Conservation (phyloP, 179 eudicot genomes). For the Actinidia arguta region DNA sequence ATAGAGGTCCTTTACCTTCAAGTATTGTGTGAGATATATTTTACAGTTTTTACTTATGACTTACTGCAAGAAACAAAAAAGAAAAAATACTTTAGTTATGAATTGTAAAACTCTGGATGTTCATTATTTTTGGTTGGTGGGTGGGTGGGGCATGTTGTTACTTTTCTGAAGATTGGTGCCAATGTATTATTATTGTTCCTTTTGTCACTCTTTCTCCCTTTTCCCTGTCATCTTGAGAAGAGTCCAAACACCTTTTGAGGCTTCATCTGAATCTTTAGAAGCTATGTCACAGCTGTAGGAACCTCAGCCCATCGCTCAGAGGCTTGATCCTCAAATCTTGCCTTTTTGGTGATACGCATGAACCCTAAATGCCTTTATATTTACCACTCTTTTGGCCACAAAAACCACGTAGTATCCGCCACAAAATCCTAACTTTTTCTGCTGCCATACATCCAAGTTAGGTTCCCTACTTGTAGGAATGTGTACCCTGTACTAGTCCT, state of each 20-base stretch:
- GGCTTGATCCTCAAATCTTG: too few relatives aligned
- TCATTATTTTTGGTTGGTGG: not conserved
- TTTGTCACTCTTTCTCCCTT: not conserved
- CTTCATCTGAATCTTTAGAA: not conserved
- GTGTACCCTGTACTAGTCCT: too few relatives aligned
- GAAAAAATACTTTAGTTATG: not conserved
- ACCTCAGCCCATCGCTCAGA: not conserved
- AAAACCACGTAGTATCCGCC: too few relatives aligned
- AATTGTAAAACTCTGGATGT: not conserved
- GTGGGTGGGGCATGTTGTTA: not conserved
- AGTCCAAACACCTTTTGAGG: not conserved
- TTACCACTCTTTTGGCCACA: too few relatives aligned
- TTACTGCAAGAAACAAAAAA: conserved; percentile 5
- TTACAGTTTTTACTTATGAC: not conserved
- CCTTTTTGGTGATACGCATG: too few relatives aligned
- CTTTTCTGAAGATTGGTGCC: not conserved
- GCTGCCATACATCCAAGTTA: too few relatives aligned
- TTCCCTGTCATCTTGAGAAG: not conserved
- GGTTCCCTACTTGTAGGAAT: too few relatives aligned
- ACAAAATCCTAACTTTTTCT: too few relatives aligned
- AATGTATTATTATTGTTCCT: not conserved
- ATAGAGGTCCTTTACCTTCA: not conserved
- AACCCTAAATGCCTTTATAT: too few relatives aligned
- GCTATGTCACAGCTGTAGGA: not conserved
- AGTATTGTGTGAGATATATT: not conserved